Evolutionary conservation across 2,329 filamentous ascomycete species (phyloP), one percentile per base, ranked within the genome.

Genomic region (Pseudopithomyces maydicus): DNA sequence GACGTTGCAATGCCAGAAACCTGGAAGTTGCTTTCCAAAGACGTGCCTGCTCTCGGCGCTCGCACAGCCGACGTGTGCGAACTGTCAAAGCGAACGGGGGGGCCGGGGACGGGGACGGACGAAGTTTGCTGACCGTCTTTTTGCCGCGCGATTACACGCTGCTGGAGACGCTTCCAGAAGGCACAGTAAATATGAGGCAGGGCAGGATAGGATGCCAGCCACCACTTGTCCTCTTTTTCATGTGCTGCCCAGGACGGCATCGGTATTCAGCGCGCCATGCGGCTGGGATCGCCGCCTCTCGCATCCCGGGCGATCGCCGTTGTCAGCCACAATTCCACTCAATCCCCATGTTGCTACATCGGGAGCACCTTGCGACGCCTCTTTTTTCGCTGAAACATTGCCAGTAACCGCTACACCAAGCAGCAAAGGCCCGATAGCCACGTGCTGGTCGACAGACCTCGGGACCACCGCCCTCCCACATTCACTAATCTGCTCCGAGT

Each of bases 221-320:
- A 23, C 23, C 23, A 38, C 42, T 41, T 52, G 33, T 41, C 26
- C 39, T 33, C 43, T 23, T 23, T 51, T 43, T 22, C 19, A 44
- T 22, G 20, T 35, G 20, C 5, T 48, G 33, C 32, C 19, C 11
- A 20, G 15, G 15, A 12, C 15, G 14, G 5, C 38, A 5, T 29
- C 26, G 26, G 26, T 29, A 29, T 29, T 29, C 26, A 8, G 26
- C 38, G 38, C 26, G 49, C 43, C 33, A 35, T 53, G 54, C 49
- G 35, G 51, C 57, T 59, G 50, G 41, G 47, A 26, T 17, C 47
- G 22, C 22, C 29, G n/a, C 54, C 42, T 55, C 54, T 60, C 51
- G 51, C 49, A 57, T 55, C 60, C 57, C 58, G 54, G 54, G 42
- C 36, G 39, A 48, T 63, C 61, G 48, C 57, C 44, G 15, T 22